Evolutionary conservation across 2,329 filamentous ascomycete genomes (phyloP).

Genomic region (Aspergillus piperis): DNA sequence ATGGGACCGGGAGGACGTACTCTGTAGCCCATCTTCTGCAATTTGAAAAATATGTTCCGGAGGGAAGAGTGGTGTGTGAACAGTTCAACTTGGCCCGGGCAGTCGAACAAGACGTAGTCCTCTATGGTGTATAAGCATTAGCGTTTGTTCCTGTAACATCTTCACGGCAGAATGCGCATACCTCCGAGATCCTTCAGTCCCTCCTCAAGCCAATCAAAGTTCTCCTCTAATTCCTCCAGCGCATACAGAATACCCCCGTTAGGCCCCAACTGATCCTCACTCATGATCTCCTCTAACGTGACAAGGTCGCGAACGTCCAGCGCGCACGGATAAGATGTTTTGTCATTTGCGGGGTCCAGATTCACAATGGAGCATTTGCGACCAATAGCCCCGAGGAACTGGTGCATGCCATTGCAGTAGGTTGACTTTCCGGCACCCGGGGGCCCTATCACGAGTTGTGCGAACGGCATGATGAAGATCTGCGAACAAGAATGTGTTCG

Average conservation of each 20-base stretch:
- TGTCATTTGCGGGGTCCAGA: slow-evolving; percentile 94
- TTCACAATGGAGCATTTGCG: slow-evolving; percentile 95
- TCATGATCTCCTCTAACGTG: slow-evolving; percentile 93
- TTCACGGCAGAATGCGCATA: slow-evolving; percentile 32
- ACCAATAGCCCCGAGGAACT: slow-evolving; percentile 94
- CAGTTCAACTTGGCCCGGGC: slow-evolving; percentile 93
- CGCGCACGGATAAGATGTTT: slow-evolving; percentile 82
- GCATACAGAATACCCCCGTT: slow-evolving; percentile 93
- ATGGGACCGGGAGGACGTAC: slow-evolving; percentile 55
- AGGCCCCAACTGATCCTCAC: slow-evolving; percentile 82
- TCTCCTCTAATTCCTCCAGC: slow-evolving; percentile 90
- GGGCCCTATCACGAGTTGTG: slow-evolving; percentile 88
- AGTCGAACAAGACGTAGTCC: slow-evolving; percentile 94
- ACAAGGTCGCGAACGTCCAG: slow-evolving; percentile 88
- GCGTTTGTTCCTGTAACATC: neutral
- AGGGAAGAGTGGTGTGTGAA: slow-evolving; percentile 94
- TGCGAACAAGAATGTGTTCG: neutral
- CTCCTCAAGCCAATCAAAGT: slow-evolving; percentile 87
- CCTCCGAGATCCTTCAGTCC: slow-evolving; percentile 73
- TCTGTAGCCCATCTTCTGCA: slow-evolving; percentile 90
- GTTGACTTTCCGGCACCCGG: slow-evolving; percentile 96
- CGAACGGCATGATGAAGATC: slow-evolving; percentile 54
- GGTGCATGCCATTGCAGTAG: slow-evolving; percentile 98
- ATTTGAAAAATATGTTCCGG: slow-evolving; percentile 84
- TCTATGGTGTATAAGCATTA: slow-evolving; percentile 48